Conservation (phyloP, 2,329 filamentous ascomycete species). For the Emericellopsis cladophorae region DNA sequence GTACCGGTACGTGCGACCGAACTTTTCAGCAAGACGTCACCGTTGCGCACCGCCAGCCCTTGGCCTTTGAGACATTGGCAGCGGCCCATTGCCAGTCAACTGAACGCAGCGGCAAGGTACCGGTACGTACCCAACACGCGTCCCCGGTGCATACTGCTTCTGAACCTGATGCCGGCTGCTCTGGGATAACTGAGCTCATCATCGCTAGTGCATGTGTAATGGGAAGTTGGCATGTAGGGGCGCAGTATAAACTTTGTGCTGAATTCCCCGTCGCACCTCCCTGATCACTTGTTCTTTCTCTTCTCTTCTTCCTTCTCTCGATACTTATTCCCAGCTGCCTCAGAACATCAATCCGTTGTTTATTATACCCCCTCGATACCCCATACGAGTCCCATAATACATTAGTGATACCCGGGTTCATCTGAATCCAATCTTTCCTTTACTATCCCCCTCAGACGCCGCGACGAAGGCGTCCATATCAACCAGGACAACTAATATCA, state of each 20-base stretch:
- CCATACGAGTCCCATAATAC: background rate
- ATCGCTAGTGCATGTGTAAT: background rate
- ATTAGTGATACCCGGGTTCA: slow-evolving; percentile 2
- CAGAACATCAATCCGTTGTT: background rate
- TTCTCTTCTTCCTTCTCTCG: background rate
- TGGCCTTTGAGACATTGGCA: too few relatives aligned
- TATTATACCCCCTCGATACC: background rate
- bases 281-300: background rate
- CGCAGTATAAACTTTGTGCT: slow-evolving; percentile 1
- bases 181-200: background rate
- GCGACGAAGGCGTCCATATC: background rate
- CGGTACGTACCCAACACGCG: too few relatives aligned
- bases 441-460: background rate
- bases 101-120: too few relatives aligned
- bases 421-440: background rate
- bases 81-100: too few relatives aligned
- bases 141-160: too few relatives aligned
- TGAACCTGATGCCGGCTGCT: too few relatives aligned
- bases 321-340: background rate
- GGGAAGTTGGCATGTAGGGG: background rate
- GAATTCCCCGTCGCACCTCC: background rate
- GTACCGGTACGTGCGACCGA: too few relatives aligned
- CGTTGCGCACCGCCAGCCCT: too few relatives aligned
- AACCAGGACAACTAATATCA: background rate
- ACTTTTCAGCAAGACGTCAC: too few relatives aligned